phyloP scores from a whole-genome alignment of 2,329 filamentous ascomycete species.

The Pestalotiopsis sp. region DNA sequence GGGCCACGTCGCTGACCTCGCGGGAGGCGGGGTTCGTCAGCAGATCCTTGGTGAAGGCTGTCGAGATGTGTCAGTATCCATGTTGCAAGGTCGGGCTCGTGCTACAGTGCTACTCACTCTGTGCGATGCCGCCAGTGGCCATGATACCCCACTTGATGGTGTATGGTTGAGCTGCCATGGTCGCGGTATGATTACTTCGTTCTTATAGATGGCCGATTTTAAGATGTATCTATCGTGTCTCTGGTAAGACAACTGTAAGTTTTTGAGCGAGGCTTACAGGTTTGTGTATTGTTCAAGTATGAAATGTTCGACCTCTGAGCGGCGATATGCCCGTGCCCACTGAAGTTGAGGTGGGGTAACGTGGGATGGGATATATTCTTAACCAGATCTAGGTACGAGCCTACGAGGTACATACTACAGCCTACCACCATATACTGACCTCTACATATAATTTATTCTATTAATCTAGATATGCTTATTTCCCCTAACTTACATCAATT shows the following conservation, averaged over 20 bases:
- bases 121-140: slow-evolving; percentile 60
- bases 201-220: neutral
- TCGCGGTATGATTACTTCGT: neutral
- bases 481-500: too few relatives aligned
- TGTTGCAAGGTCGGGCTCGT: neutral
- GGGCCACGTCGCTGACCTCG: slow-evolving; percentile 69
- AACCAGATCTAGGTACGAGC: neutral
- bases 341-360: neutral
- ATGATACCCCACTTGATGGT: slow-evolving; percentile 58
- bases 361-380: neutral
- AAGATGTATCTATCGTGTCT: neutral
- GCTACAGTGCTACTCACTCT: slow-evolving; percentile 43
- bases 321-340: neutral
- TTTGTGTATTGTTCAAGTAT: neutral
- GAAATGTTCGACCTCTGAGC: neutral
- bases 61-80: neutral
- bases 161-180: slow-evolving; percentile 13
- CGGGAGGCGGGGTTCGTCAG: slow-evolving; percentile 71
- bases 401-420: too few relatives aligned
- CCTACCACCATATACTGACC: too few relatives aligned
- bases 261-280: too few relatives aligned
- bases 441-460: too few relatives aligned
- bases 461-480: too few relatives aligned
- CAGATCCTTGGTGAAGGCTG: slow-evolving; percentile 74
- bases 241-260: neutral